These are phyloP conservation scores for Yamadazyma trypodendri DNA, from an alignment of 1,139 yeast genomes.

Conservation along the genomic window DNA sequence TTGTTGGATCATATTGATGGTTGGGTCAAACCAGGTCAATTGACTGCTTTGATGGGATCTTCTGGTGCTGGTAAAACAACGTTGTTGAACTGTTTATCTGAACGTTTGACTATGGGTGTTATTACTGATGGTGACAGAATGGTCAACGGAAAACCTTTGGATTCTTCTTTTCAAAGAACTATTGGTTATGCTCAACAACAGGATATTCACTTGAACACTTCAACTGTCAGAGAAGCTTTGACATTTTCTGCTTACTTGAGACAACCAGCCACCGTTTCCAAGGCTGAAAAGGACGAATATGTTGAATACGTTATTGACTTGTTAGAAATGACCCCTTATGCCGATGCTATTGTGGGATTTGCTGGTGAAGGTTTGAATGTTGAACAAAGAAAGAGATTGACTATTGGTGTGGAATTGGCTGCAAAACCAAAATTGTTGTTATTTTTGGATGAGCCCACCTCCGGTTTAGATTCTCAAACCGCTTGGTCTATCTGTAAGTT, in stretches of 20 bases:
- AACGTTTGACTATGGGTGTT: slow-evolving; percentile 76
- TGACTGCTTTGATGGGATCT: slow-evolving; percentile 68
- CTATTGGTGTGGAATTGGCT: slow-evolving; percentile 83
- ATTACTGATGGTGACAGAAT: slow-evolving; percentile 69
- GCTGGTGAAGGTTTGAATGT: slow-evolving; percentile 78
- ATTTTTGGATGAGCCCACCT: slow-evolving; percentile 90
- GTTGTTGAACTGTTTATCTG: slow-evolving; percentile 67
- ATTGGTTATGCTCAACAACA: slow-evolving; percentile 86
- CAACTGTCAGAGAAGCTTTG: slow-evolving; percentile 79
- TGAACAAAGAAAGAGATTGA: slow-evolving; percentile 81
- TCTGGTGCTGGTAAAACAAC: slow-evolving; percentile 91
- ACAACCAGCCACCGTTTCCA: slow-evolving; percentile 57
- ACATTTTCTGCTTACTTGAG: slow-evolving; percentile 71
- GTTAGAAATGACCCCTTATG: slow-evolving; percentile 70
- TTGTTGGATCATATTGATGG: slow-evolving; percentile 73
- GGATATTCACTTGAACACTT: slow-evolving; percentile 70
- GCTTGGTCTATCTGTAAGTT: slow-evolving; percentile 85
- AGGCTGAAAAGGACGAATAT: slow-evolving; percentile 61
- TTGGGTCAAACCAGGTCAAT: slow-evolving; percentile 68
- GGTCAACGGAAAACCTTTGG: slow-evolving; percentile 70
- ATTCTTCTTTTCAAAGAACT: slow-evolving; percentile 72
- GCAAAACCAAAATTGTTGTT: slow-evolving; percentile 81
- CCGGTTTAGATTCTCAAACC: slow-evolving; percentile 89
- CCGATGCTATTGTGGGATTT: slow-evolving; percentile 82
- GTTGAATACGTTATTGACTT: slow-evolving; percentile 70